Evolutionary conservation across 1,139 yeast genomes (phyloP), one percentile per base, ranked within the genome.

Genomic region (Saccharomycopsis hybrid): DNA sequence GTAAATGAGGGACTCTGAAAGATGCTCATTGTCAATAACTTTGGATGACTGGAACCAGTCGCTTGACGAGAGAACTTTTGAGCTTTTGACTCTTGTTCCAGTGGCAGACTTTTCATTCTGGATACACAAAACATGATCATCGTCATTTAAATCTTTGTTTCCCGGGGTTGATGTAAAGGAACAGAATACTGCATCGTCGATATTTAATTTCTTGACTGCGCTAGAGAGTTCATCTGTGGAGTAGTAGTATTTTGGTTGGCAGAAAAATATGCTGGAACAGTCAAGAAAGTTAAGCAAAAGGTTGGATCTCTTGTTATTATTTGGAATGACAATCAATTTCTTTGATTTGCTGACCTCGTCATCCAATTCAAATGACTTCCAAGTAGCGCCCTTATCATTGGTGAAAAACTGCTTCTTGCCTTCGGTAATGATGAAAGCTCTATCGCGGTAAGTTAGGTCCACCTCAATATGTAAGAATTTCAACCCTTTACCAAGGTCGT

Each of bases 201-300:
- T 59, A 59, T 46, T 78, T 58, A 44, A 57, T 56, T 24, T 44
- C 33, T 65, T 65, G 1, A 78, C 76, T 5, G 62, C 55, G 1
- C 78, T 59, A 49, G 68, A 67, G 60, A 83, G 75, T 2, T 77
- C 78, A 62, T 83, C 82, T 1, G 61, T 67, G 3, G 89, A 74
- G 58, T 76, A 77, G 58, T 60, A 78, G 55, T 68, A 67, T n/a
- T 55, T 55, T 3, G 59, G 61, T 9, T 58, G 55, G 59, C 87
- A 80, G 1, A 55, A 57, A 3, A 52, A 39, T n/a, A 57, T 59
- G 27, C 60, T 60, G 43, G 63, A 58, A 58, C 84, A 77, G 35
- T 61, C 62, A 44, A 60, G 56, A 40, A 69, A 67, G 7, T 71
- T 67, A 37, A 78, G 58, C 38, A 80, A 54, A 7, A 74, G 63